Conservation (phyloP, 2,329 filamentous ascomycete species). For the Whalleya microplaca region DNA sequence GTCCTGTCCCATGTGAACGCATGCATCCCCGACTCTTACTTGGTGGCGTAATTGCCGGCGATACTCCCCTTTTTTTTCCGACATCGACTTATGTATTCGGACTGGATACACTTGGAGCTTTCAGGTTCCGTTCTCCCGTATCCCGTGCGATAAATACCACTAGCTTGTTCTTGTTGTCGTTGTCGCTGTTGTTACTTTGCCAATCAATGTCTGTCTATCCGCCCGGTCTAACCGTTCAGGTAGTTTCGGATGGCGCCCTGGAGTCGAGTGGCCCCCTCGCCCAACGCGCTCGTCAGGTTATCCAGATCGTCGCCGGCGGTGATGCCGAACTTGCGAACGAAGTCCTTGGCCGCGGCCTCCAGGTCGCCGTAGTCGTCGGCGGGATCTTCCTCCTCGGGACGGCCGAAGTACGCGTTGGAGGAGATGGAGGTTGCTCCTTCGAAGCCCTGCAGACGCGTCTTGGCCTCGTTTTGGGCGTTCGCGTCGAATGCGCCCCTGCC, state of each 20-base stretch:
- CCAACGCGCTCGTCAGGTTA: conserved; percentile 80
- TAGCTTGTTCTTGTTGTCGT: no score
- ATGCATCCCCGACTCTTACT: conserved; percentile 1
- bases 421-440: conserved; percentile 92
- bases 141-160: no score
- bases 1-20: no score
- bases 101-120: neutral
- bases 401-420: conserved; percentile 96
- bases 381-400: conserved; percentile 77
- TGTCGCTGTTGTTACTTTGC: no score
- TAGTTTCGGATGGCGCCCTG: conserved; percentile 75
- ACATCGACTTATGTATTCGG: neutral
- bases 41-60: neutral
- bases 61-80: neutral
- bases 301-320: conserved; percentile 96
- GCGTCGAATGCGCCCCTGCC: conserved; percentile 87
- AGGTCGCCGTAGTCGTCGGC: conserved; percentile 86
- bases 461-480: conserved; percentile 79
- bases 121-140: neutral
- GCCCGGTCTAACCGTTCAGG: conserved; percentile 55
- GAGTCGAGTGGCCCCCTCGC: conserved; percentile 82
- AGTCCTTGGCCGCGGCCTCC: conserved; percentile 93
- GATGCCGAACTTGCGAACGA: conserved; percentile 91
- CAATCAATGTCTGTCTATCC: neutral
- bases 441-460: conserved; percentile 84